Conservation (phyloP, 148 eudicot species). For the Gaultheria prostrata region DNA sequence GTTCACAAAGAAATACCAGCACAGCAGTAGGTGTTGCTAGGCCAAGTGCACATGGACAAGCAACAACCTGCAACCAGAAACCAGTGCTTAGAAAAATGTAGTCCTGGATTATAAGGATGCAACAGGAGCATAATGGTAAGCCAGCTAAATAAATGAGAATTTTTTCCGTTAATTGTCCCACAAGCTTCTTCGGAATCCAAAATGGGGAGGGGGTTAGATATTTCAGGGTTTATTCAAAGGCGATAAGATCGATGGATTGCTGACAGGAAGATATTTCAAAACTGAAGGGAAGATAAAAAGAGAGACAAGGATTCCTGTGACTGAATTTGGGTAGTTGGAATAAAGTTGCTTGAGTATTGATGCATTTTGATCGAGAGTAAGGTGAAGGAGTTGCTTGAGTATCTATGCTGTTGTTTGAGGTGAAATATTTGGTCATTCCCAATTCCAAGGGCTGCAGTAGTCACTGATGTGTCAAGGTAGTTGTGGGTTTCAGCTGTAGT, state of each 20-base stretch:
- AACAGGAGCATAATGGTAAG: background rate
- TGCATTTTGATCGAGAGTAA: background rate
- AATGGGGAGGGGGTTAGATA: background rate
- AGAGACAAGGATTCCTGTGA: background rate
- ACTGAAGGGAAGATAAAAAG: background rate
- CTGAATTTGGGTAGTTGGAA: background rate
- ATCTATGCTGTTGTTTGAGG: background rate
- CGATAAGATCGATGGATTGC: background rate
- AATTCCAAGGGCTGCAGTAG: background rate
- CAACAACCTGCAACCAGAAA: slow-evolving; percentile 55
- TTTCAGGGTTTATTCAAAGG: background rate
- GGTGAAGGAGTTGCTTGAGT: background rate
- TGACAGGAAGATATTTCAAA: background rate
- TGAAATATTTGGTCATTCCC: background rate
- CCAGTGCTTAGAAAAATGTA: background rate
- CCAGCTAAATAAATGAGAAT: background rate
- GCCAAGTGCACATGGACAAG: slow-evolving; percentile 99
- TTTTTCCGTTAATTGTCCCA: background rate
- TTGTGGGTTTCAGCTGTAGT: background rate
- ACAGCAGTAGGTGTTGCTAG: slow-evolving; percentile 99
- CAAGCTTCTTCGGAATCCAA: background rate
- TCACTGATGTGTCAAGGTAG: background rate
- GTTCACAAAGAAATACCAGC: slow-evolving; percentile 42
- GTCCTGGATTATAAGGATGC: background rate
- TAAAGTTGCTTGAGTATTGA: background rate